Base-by-base conservation (phyloP, 345 rosid species). In the Aegle marmelos region DNA sequence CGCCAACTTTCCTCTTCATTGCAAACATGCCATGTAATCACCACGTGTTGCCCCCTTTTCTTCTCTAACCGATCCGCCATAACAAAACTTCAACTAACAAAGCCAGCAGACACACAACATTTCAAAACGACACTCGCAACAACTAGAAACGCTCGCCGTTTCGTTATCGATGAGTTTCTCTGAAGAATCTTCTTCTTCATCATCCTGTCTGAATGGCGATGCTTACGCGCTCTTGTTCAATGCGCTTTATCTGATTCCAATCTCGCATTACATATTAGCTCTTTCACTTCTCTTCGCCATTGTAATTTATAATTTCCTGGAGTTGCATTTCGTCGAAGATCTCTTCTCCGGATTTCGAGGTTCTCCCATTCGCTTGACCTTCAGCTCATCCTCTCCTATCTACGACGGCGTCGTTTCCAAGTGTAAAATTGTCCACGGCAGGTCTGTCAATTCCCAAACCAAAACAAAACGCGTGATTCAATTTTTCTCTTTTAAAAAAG, bases 311-410 rank as follows among this genome's bases (percentile, higher is more conserved):
- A 79, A 87, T 62, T 90, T 90, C 86, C 48, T 93, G 72, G 97
- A 88, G 75, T 81, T 88, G 54, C 98, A 94, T 81, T 87, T 93
- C 88, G 34, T 93, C n/a, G 85, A 82, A 7, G 98, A 91, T 72
- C 24, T 84, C 19, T 48, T 87, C 74, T 72, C 85, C 31, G 86
- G 86, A 5, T 84, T 84, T 62, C 83, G 91, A 31, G 89, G 88
- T 70, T 76, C 79, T 64, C 82, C 85, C 6, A 81, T 90, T n/a
- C 27, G 56, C 39, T 78, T 94, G 72, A 85, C 85, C 13, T 89
- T 68, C 82, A 77, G 79, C 72, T 85, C 86, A 7, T 83, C 83
- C 27, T 89, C 94, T 7, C 85, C 79, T 54, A 69, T 93, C 70
- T 93, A 91, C 56, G 53, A 88, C 22, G 87, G 66, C 54, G 88